Evolutionary conservation across 257 asterid species (phyloP), one percentile per base, ranked within the genome.

Genomic region (Solanum pinnatisectum): DNA sequence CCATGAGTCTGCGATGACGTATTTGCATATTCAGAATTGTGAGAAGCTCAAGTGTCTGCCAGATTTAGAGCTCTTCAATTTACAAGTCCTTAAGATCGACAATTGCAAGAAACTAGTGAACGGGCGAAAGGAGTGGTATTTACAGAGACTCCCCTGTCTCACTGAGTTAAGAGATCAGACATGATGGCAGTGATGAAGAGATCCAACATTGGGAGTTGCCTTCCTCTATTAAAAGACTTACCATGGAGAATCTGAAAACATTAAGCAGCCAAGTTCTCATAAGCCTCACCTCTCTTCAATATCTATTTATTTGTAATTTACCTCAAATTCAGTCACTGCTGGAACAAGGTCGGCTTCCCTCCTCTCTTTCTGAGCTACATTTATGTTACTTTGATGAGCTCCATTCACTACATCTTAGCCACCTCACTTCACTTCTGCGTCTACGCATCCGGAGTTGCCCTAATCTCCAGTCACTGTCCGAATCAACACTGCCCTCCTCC

Each of bases 151-250:
- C 25, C 37, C 36, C n/a, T 27, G 16, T 77, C 89, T 60, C 39
- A 10, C 1, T 22, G 0, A 1, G 16, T 60, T 60, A 6, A 6
- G 0, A 0, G 0, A 23, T 77, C 27, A 0, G 0, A 1, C 44
- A 39, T 8, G 12, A 39, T 8, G 44, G 44, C 11, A 39, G 44
- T 9, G 44, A 39, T 39, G 60, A 49, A 49, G 60, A 49, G 22
- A 49, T 49, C 20, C 22, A 52, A 20, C 20, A 49, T 49, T 56
- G 35, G 77, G 6, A 14, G 60, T 30, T 76, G 67, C 86, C 65
- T 76, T 77, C 1, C 65, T 36, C 67, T 7, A 84, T 77, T 65
- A 33, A 8, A 15, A 0, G 0, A 7, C 76, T 87, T 20, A 0
- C 0, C 0, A 0, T 14, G 15, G 0, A 0, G 8, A 83, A 84